phyloP scores from a whole-genome alignment of 768 basidiomycete species.

The Rhodotorula graminis region DNA sequence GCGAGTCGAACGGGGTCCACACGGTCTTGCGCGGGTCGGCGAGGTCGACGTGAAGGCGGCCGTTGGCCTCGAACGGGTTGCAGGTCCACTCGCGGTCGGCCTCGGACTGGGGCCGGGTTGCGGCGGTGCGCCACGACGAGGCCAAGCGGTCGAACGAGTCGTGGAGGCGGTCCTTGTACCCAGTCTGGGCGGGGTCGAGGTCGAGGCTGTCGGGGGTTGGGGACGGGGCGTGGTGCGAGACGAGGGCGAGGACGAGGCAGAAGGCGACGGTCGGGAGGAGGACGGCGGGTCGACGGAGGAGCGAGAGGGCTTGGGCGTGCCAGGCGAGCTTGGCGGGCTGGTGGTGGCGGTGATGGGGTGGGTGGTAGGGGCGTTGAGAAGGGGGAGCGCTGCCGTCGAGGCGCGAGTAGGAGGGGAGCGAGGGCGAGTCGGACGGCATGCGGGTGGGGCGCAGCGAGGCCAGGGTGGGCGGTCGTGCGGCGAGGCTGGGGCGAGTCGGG shows the following conservation, averaged over 20 bases:
- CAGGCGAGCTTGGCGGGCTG: neutral
- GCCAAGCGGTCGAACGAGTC: slow-evolving; percentile 18
- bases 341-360: neutral
- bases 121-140: neutral
- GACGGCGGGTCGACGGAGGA: slow-evolving; percentile 5
- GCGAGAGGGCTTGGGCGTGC: neutral
- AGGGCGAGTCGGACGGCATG: neutral
- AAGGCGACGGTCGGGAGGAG: slow-evolving; percentile 6
- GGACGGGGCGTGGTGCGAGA: neutral
- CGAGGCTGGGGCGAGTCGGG: too few species aligned
- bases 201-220: neutral
- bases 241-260: slow-evolving; percentile 2
- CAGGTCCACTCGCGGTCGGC: slow-evolving; percentile 21
- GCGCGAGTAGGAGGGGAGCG: neutral
- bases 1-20: slow-evolving; percentile 27
- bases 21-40: neutral
- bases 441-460: neutral
- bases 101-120: neutral
- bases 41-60: slow-evolving; percentile 24
- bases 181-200: neutral
- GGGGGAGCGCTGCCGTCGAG: neutral
- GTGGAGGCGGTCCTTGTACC: neutral
- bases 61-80: slow-evolving; percentile 33
- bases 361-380: neutral
- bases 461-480: too few species aligned